Percentiles rank a stretch among this genome's conserved stretches.
Evolutionary conservation across 495 filamentous ascomycete genomes (phyloP).

Genomic region (Neurospora sp.): DNA sequence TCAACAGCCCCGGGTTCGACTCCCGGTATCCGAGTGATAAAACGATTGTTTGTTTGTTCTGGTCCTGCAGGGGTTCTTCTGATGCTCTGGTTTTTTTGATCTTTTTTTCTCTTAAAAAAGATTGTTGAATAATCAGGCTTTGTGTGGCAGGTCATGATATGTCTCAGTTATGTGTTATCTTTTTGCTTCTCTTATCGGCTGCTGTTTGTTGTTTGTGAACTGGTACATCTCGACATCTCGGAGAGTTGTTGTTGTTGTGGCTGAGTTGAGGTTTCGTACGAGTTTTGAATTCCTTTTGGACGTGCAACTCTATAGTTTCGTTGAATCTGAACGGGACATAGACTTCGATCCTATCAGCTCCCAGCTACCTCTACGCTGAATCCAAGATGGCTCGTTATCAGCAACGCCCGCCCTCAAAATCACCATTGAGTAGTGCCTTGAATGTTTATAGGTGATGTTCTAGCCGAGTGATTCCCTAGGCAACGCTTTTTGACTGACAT

Average conservation of each 20-base stretch:
- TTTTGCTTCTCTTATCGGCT: too few species aligned
- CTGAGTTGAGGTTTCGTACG: too few species aligned
- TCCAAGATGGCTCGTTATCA: not conserved
- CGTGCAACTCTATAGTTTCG: too few species aligned
- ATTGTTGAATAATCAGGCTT: too few species aligned
- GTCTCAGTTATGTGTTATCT: too few species aligned
- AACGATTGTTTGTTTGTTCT: not conserved
- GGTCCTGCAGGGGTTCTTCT: not conserved
- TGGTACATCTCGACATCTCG: too few species aligned
- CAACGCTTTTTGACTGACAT: not conserved
- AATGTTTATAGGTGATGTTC: not conserved
- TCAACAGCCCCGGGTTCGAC: not conserved
- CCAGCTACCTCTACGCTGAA: not conserved
- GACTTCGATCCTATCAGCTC: not conserved
- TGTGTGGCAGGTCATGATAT: too few species aligned
- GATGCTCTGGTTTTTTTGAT: not conserved
- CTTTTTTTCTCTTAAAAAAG: too few species aligned
- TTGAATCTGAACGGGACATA: not conserved
- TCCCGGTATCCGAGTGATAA: not conserved
- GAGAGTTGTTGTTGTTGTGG: too few species aligned
- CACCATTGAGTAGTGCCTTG: not conserved
- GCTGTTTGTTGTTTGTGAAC: too few species aligned
- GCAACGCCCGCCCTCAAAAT: not conserved
- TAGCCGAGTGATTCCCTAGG: not conserved
- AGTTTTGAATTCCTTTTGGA: too few species aligned